Percentiles rank a stretch among this genome's conserved stretches.
phyloP scores from a whole-genome alignment of 768 basidiomycete species.

The Vararia minispora region DNA sequence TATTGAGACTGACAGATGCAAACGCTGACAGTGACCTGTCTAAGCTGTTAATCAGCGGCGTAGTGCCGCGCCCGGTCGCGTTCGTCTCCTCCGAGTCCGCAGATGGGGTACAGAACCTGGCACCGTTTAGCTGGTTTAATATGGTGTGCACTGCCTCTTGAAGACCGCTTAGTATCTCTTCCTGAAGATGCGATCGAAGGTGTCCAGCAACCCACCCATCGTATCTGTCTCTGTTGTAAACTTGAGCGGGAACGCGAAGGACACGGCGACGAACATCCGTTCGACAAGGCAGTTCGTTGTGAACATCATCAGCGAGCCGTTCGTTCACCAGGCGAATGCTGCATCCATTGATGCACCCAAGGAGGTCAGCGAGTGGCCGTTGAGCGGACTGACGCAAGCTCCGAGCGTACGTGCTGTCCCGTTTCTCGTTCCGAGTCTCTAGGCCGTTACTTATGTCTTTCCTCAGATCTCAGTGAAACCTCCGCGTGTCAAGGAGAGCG shows the following conservation, averaged over 20 bases:
- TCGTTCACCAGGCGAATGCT: constrained; percentile 27
- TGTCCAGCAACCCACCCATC: too few relatives aligned
- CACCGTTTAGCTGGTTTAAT: constrained; percentile 17
- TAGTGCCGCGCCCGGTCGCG: too few relatives aligned
- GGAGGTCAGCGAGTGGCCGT: constrained; percentile 28
- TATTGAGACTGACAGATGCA: too few relatives aligned
- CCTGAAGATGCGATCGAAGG: not conserved
- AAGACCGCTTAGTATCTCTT: too few relatives aligned
- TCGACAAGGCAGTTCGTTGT: constrained; percentile 38
- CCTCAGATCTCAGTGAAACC: constrained; percentile 28
- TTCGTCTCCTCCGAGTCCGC: too few relatives aligned
- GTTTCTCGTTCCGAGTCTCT: not conserved
- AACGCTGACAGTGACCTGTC: constrained; percentile 17
- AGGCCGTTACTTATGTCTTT: not conserved
- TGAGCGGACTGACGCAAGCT: constrained; percentile 32
- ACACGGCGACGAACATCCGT: constrained; percentile 36
- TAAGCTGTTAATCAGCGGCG: constrained; percentile 24
- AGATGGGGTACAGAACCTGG: too few relatives aligned
- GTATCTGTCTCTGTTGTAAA: constrained; percentile 24
- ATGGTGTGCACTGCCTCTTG: too few relatives aligned
- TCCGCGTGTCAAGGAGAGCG: constrained; percentile 32
- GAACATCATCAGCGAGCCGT: constrained; percentile 46
- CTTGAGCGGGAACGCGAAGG: constrained; percentile 21
- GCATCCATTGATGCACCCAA: constrained; percentile 27
- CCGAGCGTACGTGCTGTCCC: constrained; percentile 21